Conservation (phyloP, 108 stramenopile genomes). For the Discostella stelligeroides region DNA sequence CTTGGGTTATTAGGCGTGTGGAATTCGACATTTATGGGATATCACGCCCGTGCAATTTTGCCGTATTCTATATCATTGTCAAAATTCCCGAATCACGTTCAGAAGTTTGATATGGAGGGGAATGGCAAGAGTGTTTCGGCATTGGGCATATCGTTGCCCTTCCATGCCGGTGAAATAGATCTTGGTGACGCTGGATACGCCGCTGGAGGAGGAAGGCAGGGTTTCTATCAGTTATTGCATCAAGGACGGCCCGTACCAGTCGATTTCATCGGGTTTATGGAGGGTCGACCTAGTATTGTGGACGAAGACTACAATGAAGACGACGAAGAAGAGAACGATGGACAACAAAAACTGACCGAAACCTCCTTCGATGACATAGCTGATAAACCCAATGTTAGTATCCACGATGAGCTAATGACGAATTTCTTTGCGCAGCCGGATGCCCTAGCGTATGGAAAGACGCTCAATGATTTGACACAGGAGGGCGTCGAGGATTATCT, state of each 20-base stretch:
- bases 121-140: conserved; percentile 96
- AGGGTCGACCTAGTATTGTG: conserved; percentile 68
- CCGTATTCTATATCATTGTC: conserved; percentile 93
- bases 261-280: conserved; percentile 97
- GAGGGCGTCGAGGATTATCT: conserved; percentile 85
- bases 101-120: conserved; percentile 98
- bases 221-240: conserved; percentile 98
- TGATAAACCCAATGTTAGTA: conserved; percentile 74
- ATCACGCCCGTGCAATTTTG: conserved; percentile 88
- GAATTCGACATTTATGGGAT: conserved; percentile 98
- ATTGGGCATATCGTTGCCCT: conserved; percentile 61
- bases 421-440: conserved; percentile 99
- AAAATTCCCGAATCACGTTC: conserved; percentile 94
- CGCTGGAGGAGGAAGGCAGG: conserved; percentile 75
- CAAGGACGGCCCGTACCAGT: conserved; percentile 96
- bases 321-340: conserved; percentile 22
- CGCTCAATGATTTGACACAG: conserved; percentile 80
- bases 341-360: not conserved
- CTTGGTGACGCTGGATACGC: conserved; percentile 96
- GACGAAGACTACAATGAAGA: conserved; percentile 40
- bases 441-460: conserved; percentile 93
- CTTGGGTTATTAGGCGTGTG: conserved; percentile 97
- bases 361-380: conserved; percentile 24
- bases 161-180: conserved; percentile 79
- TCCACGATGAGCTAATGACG: conserved; percentile 99